Evolutionary conservation across 495 filamentous ascomycete species (phyloP).

Genomic region (Clavariopsis aquatica): DNA sequence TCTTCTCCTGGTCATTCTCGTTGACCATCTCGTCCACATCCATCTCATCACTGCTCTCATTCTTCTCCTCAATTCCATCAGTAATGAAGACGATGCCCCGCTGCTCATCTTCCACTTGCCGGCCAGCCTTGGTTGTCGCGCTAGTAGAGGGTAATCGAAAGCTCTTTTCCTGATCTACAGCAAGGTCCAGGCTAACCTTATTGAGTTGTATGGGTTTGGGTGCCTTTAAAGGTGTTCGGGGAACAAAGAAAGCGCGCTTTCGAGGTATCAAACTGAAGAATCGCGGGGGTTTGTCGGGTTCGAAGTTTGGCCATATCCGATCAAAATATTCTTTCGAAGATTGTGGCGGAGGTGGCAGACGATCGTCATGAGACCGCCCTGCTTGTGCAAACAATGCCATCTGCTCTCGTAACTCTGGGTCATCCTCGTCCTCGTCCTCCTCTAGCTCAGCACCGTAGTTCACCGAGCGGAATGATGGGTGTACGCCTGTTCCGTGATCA

Average conservation of each 20-base stretch:
- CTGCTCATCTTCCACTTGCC: slow-evolving; percentile 54
- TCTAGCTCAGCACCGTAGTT: slow-evolving; percentile 44
- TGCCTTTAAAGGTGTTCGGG: slow-evolving; percentile 67
- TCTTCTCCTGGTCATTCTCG: slow-evolving; percentile 62
- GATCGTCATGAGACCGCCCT: slow-evolving; percentile 3
- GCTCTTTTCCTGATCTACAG: slow-evolving; percentile 73
- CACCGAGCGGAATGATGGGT: slow-evolving; percentile 39
- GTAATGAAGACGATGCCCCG: slow-evolving; percentile 59
- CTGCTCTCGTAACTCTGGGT: slow-evolving; percentile 36
- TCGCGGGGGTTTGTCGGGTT: slow-evolving; percentile 61
- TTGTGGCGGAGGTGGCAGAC: slow-evolving; percentile 59
- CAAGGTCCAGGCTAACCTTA: slow-evolving; percentile 82
- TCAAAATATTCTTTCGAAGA: slow-evolving; percentile 68
- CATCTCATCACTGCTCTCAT: slow-evolving; percentile 55
- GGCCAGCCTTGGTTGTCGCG: slow-evolving; percentile 55
- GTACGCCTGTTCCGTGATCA: not conserved
- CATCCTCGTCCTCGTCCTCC: slow-evolving; percentile 41
- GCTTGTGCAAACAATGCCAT: slow-evolving; percentile 34
- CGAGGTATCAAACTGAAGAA: slow-evolving; percentile 75
- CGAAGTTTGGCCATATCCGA: slow-evolving; percentile 69
- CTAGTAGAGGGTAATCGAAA: slow-evolving; percentile 65
- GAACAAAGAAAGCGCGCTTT: slow-evolving; percentile 68
- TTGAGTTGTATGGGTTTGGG: slow-evolving; percentile 81
- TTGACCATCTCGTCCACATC: slow-evolving; percentile 49
- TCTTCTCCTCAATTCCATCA: slow-evolving; percentile 53